A percentile compares a stretch with the other conserved stretches of the same genome.
These are phyloP conservation scores for Cudoniella acicularis DNA, from an alignment of 495 filamentous ascomycete genomes.

Conservation along the genomic window DNA sequence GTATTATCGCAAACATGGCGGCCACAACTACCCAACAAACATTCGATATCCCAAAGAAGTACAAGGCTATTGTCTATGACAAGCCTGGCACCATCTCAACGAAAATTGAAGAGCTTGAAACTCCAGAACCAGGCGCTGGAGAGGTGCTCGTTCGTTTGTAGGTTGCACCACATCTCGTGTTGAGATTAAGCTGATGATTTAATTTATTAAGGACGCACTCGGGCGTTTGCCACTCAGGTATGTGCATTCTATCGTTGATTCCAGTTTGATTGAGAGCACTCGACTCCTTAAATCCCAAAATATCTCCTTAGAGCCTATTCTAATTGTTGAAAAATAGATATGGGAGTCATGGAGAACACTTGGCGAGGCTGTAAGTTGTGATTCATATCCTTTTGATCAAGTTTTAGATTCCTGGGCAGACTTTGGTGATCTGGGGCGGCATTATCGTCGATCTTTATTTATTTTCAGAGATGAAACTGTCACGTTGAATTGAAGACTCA, in stretches of 20 bases:
- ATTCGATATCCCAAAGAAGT: conserved; percentile 52
- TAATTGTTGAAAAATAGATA: too few relatives aligned
- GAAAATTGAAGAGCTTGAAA: conserved; percentile 60
- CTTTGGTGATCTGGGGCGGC: too few relatives aligned
- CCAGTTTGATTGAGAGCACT: too few relatives aligned
- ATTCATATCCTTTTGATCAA: neutral
- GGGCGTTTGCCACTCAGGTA: conserved; percentile 69
- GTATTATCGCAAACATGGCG: conserved; percentile 22
- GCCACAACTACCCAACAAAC: conserved; percentile 4
- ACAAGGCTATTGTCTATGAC: conserved; percentile 69
- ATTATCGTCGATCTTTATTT: too few relatives aligned
- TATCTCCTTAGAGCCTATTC: too few relatives aligned
- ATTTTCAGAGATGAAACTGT: too few relatives aligned
- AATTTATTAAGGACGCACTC: conserved; percentile 51
- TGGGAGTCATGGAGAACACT: conserved; percentile 53
- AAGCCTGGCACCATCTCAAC: conserved; percentile 66
- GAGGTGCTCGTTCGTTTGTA: conserved; percentile 66
- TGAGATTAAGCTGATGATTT: conserved; percentile 19
- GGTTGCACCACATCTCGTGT: conserved; percentile 4
- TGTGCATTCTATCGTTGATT: too few relatives aligned
- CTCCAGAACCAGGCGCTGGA: conserved; percentile 60
- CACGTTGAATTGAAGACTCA: too few relatives aligned
- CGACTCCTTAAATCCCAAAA: too few relatives aligned
- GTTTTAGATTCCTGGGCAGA: too few relatives aligned
- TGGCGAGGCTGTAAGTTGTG: conserved; percentile 26